Percentiles rank a stretch among this genome's conserved stretches.
These are phyloP conservation scores for Rhizopus stolonifer DNA, from an alignment of 371 early-diverging fungal species.

Conservation along the genomic window DNA sequence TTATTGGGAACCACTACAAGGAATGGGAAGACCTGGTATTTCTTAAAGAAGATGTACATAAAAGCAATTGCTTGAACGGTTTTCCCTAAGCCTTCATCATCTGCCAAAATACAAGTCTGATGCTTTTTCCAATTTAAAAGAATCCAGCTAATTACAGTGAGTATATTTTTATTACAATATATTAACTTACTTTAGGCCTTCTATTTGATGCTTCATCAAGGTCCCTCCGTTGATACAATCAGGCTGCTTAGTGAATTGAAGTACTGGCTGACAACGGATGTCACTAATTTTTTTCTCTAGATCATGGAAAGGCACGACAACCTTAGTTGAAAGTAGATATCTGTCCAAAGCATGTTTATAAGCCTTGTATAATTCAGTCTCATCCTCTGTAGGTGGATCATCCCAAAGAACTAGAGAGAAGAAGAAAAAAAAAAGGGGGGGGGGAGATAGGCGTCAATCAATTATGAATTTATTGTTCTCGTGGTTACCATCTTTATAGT, in stretches of 20 bases:
- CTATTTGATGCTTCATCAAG: constrained; percentile 84
- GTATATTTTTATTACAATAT: background rate
- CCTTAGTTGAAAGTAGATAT: constrained; percentile 27
- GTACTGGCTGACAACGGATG: no score
- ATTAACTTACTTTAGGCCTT: constrained; percentile 79
- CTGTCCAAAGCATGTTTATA: constrained; percentile 41
- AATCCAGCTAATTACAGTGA: constrained; percentile 55
- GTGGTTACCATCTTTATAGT: constrained; percentile 49
- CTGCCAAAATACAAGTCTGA: constrained; percentile 81
- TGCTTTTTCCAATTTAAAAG: constrained; percentile 64
- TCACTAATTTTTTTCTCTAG: no score
- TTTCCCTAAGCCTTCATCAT: constrained; percentile 94
- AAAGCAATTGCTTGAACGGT: constrained; percentile 87
- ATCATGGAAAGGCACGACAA: no score
- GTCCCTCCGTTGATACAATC: constrained; percentile 57
- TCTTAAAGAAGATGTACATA: constrained; percentile 52
- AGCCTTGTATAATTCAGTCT: constrained; percentile 35
- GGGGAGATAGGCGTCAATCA: no score
- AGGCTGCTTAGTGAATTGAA: constrained; percentile 49
- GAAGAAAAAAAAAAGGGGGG: no score
- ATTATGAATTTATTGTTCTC: background rate
- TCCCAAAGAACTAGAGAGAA: constrained; percentile 44
- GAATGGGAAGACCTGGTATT: constrained; percentile 68
- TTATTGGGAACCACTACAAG: constrained; percentile 85
- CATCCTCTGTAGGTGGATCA: constrained; percentile 25